These are phyloP conservation scores for Ceratobasidium papillatum DNA, from an alignment of 1,284 basidiomycete genomes.

Conservation along the genomic window DNA sequence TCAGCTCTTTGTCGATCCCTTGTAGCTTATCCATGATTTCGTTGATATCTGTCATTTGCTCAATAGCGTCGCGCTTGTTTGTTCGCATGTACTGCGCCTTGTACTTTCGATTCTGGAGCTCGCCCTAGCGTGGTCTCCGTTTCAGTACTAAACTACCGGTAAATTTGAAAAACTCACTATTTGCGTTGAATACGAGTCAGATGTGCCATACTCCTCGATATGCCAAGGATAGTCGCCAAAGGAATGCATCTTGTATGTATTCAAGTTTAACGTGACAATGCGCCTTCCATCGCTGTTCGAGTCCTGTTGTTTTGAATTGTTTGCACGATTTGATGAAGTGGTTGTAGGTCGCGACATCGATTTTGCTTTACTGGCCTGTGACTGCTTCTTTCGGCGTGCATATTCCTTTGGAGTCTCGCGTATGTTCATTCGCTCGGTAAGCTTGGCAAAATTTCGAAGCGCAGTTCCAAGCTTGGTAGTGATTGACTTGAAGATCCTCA, in stretches of 20 bases:
- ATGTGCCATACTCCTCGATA: slow-evolving; percentile 52
- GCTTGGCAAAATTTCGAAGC: slow-evolving; percentile 48
- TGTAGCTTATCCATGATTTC: neutral
- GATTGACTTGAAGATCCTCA: slow-evolving; percentile 43
- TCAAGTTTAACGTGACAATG: neutral
- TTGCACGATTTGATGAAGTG: neutral
- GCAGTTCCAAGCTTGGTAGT: slow-evolving; percentile 47
- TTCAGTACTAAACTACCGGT: neutral
- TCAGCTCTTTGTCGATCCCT: slow-evolving; percentile 6
- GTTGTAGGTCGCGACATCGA: neutral
- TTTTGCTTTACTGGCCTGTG: neutral
- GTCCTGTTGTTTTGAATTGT: neutral
- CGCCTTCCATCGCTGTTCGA: neutral
- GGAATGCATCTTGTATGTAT: slow-evolving; percentile 51
- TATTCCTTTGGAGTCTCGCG: slow-evolving; percentile 49
- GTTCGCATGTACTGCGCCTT: slow-evolving; percentile 41
- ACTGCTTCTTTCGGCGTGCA: slow-evolving; percentile 14
- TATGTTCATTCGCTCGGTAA: slow-evolving; percentile 40
- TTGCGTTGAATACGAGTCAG: slow-evolving; percentile 49
- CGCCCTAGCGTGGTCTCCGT: slow-evolving; percentile 41
- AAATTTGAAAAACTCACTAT: slow-evolving; percentile 46
- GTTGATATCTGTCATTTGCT: slow-evolving; percentile 18
- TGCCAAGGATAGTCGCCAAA: slow-evolving; percentile 51
- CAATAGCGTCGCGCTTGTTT: slow-evolving; percentile 6
- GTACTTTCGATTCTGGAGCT: slow-evolving; percentile 44